Percentiles rank a stretch among this genome's conserved stretches.
Conservation (phyloP, 2,329 filamentous ascomycete genomes). For the Nemania serpens region DNA sequence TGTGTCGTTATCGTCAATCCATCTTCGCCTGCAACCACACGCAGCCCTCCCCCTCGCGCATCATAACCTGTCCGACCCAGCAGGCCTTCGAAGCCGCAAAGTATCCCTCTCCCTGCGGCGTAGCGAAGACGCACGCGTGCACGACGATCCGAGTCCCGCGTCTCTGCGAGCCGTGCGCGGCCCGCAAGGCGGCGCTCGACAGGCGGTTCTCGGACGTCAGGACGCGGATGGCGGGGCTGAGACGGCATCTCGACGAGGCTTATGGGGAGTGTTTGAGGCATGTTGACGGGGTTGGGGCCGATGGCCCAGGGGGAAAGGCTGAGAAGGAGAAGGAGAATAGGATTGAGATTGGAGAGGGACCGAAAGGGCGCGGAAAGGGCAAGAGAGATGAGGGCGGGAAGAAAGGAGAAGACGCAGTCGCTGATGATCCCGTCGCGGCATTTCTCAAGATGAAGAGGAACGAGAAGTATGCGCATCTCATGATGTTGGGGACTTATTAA, state of each 20-base stretch:
- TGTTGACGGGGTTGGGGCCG: constrained; percentile 29
- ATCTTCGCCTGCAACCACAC: constrained; percentile 38
- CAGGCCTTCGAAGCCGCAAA: constrained; percentile 20
- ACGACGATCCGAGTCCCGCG: constrained; percentile 26
- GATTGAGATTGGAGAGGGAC: no score
- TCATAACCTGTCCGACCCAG: constrained; percentile 28
- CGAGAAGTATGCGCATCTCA: constrained; percentile 18
- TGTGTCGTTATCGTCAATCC: constrained; percentile 38
- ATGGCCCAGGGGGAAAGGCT: neutral
- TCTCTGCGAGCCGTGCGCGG: constrained; percentile 28
- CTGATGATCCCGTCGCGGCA: neutral
- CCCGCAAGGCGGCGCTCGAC: constrained; percentile 20
- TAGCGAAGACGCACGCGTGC: constrained; percentile 25
- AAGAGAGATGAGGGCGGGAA: neutral
- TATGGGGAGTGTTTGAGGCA: constrained; percentile 33
- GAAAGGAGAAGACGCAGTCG: neutral
- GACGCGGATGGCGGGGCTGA: constrained; percentile 24
- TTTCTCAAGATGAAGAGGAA: constrained; percentile 19
- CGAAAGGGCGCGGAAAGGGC: no score
- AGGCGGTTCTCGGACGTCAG: constrained; percentile 21
- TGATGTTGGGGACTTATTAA: constrained; percentile 16
- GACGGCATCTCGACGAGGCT: constrained; percentile 19
- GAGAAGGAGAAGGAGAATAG: no score
- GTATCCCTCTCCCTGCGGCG: constrained; percentile 26
- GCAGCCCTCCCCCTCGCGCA: constrained; percentile 14